These are phyloP conservation scores for Hansenula sp. DNA, from an alignment of 1,139 yeast species.

Conservation along the genomic window DNA sequence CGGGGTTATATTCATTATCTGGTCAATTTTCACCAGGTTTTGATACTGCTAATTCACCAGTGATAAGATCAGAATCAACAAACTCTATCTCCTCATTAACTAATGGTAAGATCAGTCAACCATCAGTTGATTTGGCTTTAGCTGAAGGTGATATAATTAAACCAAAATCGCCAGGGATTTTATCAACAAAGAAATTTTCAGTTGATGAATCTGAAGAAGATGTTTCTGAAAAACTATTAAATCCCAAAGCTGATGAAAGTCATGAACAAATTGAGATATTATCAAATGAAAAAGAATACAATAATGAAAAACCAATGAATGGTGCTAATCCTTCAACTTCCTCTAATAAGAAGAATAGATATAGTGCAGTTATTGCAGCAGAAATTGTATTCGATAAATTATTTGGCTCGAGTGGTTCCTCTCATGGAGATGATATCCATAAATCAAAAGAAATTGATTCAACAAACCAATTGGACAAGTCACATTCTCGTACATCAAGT, in stretches of 20 bases:
- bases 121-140: conserved; percentile 28
- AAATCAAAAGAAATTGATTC: background rate
- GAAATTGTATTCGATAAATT: conserved; percentile 23
- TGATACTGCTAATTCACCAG: conserved; percentile 26
- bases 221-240: background rate
- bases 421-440: background rate
- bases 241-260: conserved; percentile 1
- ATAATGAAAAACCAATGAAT: background rate
- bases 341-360: conserved; percentile 14
- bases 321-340: conserved; percentile 8
- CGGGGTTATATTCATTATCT: conserved; percentile 37
- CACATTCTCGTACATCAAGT: conserved; percentile 9
- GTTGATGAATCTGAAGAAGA: conserved; percentile 6
- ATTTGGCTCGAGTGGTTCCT: conserved; percentile 12
- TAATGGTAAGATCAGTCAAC: conserved; percentile 25
- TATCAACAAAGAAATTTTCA: conserved; percentile 2
- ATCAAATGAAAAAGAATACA: background rate
- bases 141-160: conserved; percentile 32
- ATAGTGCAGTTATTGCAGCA: conserved; percentile 24
- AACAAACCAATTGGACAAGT: background rate
- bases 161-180: conserved; percentile 22
- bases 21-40: conserved; percentile 11
- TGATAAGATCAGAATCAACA: conserved; percentile 45
- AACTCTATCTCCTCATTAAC: conserved; percentile 25
- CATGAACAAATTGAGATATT: background rate